phyloP scores from a whole-genome alignment of 495 filamentous ascomycete genomes.

The Aspergillus coremiiformis region DNA sequence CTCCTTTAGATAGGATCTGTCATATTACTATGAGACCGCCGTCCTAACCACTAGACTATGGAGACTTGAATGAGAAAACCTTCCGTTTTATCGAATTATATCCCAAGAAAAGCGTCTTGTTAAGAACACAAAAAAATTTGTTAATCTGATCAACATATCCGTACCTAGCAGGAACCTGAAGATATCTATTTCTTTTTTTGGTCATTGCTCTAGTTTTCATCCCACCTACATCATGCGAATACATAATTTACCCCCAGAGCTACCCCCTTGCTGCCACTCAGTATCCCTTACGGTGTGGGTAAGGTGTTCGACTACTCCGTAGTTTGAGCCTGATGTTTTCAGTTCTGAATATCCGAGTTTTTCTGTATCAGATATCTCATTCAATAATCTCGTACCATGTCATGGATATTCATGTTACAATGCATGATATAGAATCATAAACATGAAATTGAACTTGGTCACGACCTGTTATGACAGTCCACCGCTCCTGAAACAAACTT shows the following conservation, averaged over 20 bases:
- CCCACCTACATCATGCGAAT: no score
- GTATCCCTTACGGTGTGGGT: neutral
- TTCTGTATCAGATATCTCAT: neutral
- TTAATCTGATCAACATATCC: no score
- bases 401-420: neutral
- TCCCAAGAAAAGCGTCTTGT: no score
- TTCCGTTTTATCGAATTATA: neutral
- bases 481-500: neutral
- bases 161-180: no score
- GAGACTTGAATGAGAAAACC: neutral
- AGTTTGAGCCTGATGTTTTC: no score
- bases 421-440: neutral
- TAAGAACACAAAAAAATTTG: no score
- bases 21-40: neutral
- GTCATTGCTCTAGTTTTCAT: no score
- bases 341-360: no score
- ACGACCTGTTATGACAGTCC: neutral
- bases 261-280: neutral
- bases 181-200: no score
- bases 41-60: constrained; percentile 1
- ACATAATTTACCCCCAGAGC: neutral
- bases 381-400: neutral
- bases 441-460: neutral
- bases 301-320: neutral
- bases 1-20: neutral